Evolutionary conservation across 495 filamentous ascomycete species (phyloP).

Genomic region (Tuber magnatum): DNA sequence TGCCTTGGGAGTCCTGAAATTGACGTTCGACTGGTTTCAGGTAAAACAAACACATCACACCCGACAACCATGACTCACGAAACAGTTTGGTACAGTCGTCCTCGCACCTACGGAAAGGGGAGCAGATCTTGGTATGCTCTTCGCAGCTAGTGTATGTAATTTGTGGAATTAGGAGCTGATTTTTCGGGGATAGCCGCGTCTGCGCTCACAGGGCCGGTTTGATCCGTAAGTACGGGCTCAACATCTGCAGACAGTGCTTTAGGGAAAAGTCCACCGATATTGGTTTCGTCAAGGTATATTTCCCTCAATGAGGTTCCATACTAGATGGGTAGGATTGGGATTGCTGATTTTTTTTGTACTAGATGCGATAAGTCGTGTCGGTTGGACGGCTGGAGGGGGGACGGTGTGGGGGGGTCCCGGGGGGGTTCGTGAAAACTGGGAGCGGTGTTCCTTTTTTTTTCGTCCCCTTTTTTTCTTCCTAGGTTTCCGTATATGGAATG

Average conservation of each 20-base stretch:
- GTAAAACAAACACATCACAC: not conserved
- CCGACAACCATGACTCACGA: conserved; percentile 52
- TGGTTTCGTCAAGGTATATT: conserved; percentile 90
- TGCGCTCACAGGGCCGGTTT: conserved; percentile 92
- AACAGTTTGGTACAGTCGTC: conserved; percentile 97
- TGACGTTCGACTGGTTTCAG: not conserved
- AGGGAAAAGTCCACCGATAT: conserved; percentile 93
- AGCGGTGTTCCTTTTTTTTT: not conserved
- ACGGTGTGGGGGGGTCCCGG: not conserved
- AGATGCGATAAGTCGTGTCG: not conserved
- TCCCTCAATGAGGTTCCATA: not conserved
- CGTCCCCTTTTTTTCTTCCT: not conserved
- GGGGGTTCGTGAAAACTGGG: not conserved
- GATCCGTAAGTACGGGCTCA: conserved; percentile 97
- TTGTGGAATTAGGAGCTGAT: conserved; percentile 22
- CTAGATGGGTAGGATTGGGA: not conserved
- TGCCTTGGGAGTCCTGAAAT: not conserved
- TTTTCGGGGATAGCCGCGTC: conserved; percentile 63
- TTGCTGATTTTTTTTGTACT: not conserved
- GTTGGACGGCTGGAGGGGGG: not conserved
- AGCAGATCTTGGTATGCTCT: conserved; percentile 73
- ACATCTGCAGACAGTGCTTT: conserved; percentile 99
- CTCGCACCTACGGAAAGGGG: conserved; percentile 93
- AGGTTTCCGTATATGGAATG: not conserved
- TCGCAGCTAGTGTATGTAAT: not conserved